phyloP scores from a whole-genome alignment of 1,284 basidiomycete species.

The Crocinoboletus sp. region DNA sequence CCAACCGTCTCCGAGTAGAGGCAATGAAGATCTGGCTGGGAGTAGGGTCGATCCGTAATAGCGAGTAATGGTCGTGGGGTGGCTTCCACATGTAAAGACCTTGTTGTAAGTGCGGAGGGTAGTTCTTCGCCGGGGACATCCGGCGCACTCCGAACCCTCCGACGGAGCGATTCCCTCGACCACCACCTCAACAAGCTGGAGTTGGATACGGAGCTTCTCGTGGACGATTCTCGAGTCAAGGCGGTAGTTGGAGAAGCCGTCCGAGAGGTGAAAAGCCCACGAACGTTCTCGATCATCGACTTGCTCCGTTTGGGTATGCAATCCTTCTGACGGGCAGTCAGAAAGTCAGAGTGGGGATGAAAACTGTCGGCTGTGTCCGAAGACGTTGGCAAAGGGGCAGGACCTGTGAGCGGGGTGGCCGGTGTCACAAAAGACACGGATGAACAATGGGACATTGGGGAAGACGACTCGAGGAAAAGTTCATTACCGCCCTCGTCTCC shows the following conservation, averaged over 20 bases:
- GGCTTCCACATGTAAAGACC: conserved; percentile 20
- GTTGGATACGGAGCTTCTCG: conserved; percentile 29
- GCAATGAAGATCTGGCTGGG: conserved; percentile 29
- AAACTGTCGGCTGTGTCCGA: conserved; percentile 22
- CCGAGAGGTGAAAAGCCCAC: conserved; percentile 37
- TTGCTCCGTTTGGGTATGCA: conserved; percentile 41
- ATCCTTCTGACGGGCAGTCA: conserved; percentile 22
- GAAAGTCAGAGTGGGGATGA: conserved; percentile 28
- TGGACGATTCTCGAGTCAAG: conserved; percentile 25
- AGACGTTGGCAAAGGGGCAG: conserved; percentile 25
- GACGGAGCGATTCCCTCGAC: conserved; percentile 44
- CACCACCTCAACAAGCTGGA: conserved; percentile 42
- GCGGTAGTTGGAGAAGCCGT: conserved; percentile 32
- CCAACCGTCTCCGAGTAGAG: conserved; percentile 19
- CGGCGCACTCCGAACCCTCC: conserved; percentile 47
- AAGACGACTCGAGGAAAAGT: conserved; percentile 35
- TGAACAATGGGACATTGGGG: conserved; percentile 47
- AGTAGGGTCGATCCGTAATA: conserved; percentile 25
- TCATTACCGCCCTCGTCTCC: conserved; percentile 22
- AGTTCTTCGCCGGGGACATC: conserved; percentile 32
- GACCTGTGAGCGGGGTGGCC: conserved; percentile 34
- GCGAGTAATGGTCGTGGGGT: conserved; percentile 9
- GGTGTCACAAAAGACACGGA: conserved; percentile 38
- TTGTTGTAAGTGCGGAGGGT: conserved; percentile 25
- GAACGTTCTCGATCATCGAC: conserved; percentile 48